Evolutionary conservation across 257 asterid genomes (phyloP).

Genomic region (Solanum raphanifolium): DNA sequence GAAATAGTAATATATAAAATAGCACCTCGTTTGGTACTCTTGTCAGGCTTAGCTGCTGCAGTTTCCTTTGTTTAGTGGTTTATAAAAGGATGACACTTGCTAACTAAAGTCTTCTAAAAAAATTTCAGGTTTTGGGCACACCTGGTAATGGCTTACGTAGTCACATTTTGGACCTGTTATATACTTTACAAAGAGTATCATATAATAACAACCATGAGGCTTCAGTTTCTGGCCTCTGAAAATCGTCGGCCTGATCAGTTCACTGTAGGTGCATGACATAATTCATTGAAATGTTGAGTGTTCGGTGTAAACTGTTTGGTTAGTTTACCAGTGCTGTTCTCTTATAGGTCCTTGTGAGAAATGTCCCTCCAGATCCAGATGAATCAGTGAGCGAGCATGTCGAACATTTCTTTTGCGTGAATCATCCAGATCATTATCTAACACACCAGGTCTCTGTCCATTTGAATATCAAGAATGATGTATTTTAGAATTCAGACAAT

Average conservation of each 20-base stretch:
- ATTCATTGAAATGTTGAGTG: not conserved
- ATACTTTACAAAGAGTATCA: constrained; percentile 69
- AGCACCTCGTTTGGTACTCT: not conserved
- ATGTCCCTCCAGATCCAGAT: constrained; percentile 88
- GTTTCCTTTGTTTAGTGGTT: not conserved
- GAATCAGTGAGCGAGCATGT: constrained; percentile 88
- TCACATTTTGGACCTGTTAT: constrained; percentile 84
- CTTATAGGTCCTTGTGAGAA: constrained; percentile 82
- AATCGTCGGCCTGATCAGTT: constrained; percentile 81
- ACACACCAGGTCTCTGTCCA: constrained; percentile 45
- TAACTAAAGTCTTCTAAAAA: not conserved
- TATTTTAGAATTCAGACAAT: not conserved
- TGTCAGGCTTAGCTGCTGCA: not conserved
- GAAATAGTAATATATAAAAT: not conserved
- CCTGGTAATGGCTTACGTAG: constrained; percentile 60
- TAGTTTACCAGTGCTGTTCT: not conserved
- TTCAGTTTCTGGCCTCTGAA: constrained; percentile 83
- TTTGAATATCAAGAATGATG: not conserved
- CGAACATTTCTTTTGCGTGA: constrained; percentile 91
- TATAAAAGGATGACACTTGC: not conserved
- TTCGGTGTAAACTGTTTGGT: not conserved
- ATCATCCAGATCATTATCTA: constrained; percentile 79
- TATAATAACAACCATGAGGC: constrained; percentile 55
- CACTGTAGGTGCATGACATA: constrained; percentile 46
- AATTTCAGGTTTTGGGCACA: constrained; percentile 70